These are phyloP conservation scores for Phytophthora pluvialis DNA, from an alignment of 352 stramenopile genomes.

Conservation along the genomic window DNA sequence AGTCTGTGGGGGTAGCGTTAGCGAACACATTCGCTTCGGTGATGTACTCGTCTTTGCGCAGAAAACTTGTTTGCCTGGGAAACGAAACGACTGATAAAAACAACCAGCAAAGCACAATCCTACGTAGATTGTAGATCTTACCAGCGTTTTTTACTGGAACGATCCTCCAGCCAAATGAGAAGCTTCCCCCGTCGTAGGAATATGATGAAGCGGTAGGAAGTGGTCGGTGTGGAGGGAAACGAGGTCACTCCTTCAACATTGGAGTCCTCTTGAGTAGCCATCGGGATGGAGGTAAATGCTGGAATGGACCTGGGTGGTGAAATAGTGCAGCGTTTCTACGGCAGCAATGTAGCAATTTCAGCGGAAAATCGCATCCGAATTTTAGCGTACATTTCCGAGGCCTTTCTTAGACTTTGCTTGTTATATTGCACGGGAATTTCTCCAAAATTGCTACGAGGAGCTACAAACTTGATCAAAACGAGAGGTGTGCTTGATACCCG, in stretches of 20 bases:
- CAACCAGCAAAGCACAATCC: too few relatives aligned
- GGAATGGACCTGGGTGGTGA: neutral
- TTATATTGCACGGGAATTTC: neutral
- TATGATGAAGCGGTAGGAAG: neutral
- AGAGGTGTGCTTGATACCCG: neutral
- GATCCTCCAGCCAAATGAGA: neutral
- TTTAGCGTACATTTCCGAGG: neutral
- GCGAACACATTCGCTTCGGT: constrained; percentile 1
- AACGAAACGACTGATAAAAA: neutral
- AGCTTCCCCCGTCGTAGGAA: neutral
- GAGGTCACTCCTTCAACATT: neutral
- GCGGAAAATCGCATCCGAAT: neutral
- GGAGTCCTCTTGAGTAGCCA: constrained; percentile 1
- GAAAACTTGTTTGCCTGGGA: constrained; percentile 12
- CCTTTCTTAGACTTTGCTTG: neutral
- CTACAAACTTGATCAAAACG: too few relatives aligned
- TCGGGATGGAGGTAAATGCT: neutral
- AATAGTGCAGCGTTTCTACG: too few relatives aligned
- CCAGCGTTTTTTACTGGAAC: neutral
- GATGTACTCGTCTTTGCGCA: constrained; percentile 17
- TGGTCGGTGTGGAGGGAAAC: neutral
- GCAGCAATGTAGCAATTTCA: too few relatives aligned
- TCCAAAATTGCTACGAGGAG: neutral
- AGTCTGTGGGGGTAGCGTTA: neutral
- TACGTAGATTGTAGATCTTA: neutral